Evolutionary conservation across 108 stramenopile genomes (phyloP).

Genomic region (Poteriospumella lacustris): DNA sequence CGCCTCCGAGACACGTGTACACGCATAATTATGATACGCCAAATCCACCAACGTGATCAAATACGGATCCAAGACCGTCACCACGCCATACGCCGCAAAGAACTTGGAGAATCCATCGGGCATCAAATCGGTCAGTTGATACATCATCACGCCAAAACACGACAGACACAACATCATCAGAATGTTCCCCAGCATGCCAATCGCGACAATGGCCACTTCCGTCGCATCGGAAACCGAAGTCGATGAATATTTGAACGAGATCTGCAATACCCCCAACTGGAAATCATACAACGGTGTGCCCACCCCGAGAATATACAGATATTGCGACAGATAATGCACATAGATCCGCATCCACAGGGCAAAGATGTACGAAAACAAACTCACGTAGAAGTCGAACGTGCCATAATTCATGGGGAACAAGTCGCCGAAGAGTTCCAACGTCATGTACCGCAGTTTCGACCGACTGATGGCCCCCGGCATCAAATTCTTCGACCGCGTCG

Average conservation of each 20-base stretch:
- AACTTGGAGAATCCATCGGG: constrained; percentile 42
- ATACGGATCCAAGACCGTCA: constrained; percentile 35
- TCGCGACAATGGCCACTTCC: constrained; percentile 45
- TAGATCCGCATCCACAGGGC: constrained; percentile 57
- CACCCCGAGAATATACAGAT: constrained; percentile 32
- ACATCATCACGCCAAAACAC: background rate
- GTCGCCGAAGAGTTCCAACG: constrained; percentile 34
- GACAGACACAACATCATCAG: background rate
- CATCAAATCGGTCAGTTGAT: background rate
- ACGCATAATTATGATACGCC: constrained; percentile 40
- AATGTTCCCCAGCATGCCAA: constrained; percentile 34
- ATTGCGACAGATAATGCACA: constrained; percentile 55
- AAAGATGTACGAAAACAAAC: constrained; percentile 19
- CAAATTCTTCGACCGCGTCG: background rate
- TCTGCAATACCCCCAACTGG: background rate
- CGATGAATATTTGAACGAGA: constrained; percentile 43
- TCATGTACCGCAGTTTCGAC: constrained; percentile 1
- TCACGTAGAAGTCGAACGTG: constrained; percentile 41
- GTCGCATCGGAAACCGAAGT: constrained; percentile 11
- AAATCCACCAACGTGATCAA: constrained; percentile 38
- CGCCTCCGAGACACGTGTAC: constrained; percentile 10
- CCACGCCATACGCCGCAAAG: constrained; percentile 50
- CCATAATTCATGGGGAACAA: background rate
- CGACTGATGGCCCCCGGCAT: constrained; percentile 4
- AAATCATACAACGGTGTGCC: constrained; percentile 29